Conservation (phyloP, 345 rosid genomes). For the Salix koriyanagi region DNA sequence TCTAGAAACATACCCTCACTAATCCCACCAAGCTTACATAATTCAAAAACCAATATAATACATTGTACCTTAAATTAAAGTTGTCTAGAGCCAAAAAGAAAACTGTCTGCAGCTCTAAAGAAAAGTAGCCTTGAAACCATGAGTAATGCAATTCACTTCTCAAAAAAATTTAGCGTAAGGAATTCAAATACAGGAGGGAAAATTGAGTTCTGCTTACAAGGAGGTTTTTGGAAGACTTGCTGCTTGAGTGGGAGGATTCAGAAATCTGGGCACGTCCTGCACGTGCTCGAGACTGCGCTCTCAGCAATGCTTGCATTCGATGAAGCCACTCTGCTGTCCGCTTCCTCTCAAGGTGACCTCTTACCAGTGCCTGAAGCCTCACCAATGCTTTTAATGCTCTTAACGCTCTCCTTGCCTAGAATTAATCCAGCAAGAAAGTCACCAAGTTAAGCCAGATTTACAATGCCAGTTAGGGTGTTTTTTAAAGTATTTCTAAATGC, state of each 20-base stretch:
- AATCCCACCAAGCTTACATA: neutral
- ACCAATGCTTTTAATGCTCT: constrained; percentile 92
- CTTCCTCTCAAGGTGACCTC: constrained; percentile 88
- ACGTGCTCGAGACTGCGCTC: constrained; percentile 73
- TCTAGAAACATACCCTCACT: no score
- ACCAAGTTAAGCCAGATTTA: neutral
- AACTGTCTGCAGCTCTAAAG: neutral
- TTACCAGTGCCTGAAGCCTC: constrained; percentile 91
- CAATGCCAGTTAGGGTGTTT: no score
- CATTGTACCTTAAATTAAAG: neutral
- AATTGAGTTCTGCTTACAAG: constrained; percentile 40
- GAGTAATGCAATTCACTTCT: neutral
- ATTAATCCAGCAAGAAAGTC: neutral
- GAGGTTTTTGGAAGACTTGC: constrained; percentile 57
- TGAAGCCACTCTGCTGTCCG: constrained; percentile 48
- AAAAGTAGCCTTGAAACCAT: constrained; percentile 4
- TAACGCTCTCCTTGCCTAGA: constrained; percentile 78
- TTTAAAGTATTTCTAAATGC: no score
- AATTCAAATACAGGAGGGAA: constrained; percentile 16
- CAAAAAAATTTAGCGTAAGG: neutral
- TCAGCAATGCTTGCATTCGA: constrained; percentile 69
- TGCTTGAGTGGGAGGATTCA: constrained; percentile 58
- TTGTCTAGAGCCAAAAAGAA: neutral
- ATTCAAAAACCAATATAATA: constrained; percentile 4
- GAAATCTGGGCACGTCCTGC: constrained; percentile 49